These are phyloP conservation scores for Melanomma pulvis-pyrius DNA, from an alignment of 495 filamentous ascomycete genomes.

Conservation along the genomic window DNA sequence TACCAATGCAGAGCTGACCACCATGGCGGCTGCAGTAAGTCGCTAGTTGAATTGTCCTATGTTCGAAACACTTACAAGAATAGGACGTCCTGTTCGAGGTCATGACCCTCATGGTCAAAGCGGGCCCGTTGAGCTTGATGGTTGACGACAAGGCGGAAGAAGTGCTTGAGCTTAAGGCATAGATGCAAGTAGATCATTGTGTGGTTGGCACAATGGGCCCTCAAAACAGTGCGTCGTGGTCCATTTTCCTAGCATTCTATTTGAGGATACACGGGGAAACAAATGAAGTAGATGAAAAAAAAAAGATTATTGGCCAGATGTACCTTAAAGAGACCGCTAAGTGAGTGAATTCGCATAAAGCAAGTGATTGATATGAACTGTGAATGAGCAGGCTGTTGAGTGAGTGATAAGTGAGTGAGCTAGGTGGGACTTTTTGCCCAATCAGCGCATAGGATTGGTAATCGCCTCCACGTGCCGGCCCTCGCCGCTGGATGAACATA, in stretches of 20 bases:
- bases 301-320: too few relatives aligned
- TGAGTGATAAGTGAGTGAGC: background rate
- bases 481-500: constrained; percentile 3
- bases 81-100: constrained; percentile 78
- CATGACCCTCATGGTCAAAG: constrained; percentile 77
- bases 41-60: background rate
- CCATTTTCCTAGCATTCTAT: too few relatives aligned
- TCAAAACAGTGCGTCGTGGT: too few relatives aligned
- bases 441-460: constrained; percentile 7
- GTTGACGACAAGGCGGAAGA: constrained; percentile 23
- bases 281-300: too few relatives aligned
- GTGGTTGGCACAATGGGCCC: too few relatives aligned
- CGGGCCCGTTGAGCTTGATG: constrained; percentile 49
- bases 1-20: constrained; percentile 79
- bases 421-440: constrained; percentile 5
- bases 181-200: background rate
- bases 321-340: too few relatives aligned
- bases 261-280: too few relatives aligned
- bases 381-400: background rate
- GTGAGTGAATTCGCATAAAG: too few relatives aligned
- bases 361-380: too few relatives aligned
- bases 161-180: constrained; percentile 30
- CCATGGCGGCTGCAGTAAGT: constrained; percentile 71
- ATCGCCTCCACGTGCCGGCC: constrained; percentile 8
- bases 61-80: background rate